These are phyloP conservation scores for Monosporascus sp. DNA, from an alignment of 2,329 filamentous ascomycete genomes.

Conservation along the genomic window DNA sequence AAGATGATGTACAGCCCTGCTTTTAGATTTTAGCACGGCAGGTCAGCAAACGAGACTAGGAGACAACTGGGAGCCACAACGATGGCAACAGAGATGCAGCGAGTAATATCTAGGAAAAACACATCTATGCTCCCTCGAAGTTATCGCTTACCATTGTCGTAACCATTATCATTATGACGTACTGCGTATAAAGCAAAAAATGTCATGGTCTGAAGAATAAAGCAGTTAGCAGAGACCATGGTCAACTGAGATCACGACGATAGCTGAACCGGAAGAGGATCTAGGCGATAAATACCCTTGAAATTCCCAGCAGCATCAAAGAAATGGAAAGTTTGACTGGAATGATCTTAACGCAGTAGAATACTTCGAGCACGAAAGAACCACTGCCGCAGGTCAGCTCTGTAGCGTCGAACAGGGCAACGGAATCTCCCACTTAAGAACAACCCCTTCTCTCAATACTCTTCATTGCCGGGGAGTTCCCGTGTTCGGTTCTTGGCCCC, in stretches of 20 bases:
- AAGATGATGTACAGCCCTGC: slow-evolving; percentile 16
- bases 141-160: slow-evolving; percentile 5
- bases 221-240: no score
- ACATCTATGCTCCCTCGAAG: not conserved
- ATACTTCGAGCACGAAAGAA: slow-evolving; percentile 18
- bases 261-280: not conserved
- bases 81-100: not conserved
- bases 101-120: not conserved
- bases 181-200: slow-evolving; percentile 6
- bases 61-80: not conserved
- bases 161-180: slow-evolving; percentile 12
- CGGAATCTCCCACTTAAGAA: slow-evolving; percentile 4
- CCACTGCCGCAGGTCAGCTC: slow-evolving; percentile 4
- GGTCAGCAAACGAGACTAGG: not conserved
- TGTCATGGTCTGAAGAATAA: not conserved
- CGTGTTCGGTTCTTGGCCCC: slow-evolving; percentile 5
- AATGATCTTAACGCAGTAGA: slow-evolving; percentile 14
- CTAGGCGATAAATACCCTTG: slow-evolving; percentile 1
- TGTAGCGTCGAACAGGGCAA: not conserved
- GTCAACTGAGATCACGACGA: not conserved
- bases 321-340: slow-evolving; percentile 12
- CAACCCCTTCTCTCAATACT: slow-evolving; percentile 6
- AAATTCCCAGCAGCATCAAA: slow-evolving; percentile 12
- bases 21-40: slow-evolving; percentile 6
- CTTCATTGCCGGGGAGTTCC: slow-evolving; percentile 7